Conservation (phyloP, 202 grass and related monocot genomes). For the Schoenoplectus tabernaemontani region DNA sequence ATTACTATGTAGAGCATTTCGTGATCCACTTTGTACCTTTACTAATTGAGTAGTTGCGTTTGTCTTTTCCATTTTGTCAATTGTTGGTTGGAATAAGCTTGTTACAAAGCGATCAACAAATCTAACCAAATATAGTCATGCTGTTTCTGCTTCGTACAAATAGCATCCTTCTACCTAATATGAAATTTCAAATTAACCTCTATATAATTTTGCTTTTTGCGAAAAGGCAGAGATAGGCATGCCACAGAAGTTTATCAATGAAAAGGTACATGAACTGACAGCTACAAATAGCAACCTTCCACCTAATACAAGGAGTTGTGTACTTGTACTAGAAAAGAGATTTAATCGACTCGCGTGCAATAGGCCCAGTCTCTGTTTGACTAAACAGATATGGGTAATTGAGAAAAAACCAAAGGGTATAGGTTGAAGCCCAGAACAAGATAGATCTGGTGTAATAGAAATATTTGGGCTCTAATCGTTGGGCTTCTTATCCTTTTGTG, state of each 20-base stretch:
- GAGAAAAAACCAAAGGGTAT: background rate
- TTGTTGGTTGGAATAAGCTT: background rate
- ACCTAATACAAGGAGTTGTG: background rate
- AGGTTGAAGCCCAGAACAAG: background rate
- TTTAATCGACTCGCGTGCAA: background rate
- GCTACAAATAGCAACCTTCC: background rate
- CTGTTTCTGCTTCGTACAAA: background rate
- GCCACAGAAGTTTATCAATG: background rate
- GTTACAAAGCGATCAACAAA: background rate
- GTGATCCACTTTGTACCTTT: background rate
- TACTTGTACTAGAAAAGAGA: background rate
- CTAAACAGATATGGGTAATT: background rate
- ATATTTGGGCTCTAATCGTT: background rate
- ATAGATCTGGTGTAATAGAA: background rate
- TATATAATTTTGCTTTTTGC: background rate
- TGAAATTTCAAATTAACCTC: no score
- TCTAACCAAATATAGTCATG: no score
- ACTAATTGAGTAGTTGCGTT: background rate
- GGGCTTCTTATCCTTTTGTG: background rate
- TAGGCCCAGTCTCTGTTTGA: no score
- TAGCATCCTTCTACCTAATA: background rate
- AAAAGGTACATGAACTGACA: background rate
- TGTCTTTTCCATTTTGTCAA: constrained; percentile 5
- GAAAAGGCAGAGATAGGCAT: background rate
- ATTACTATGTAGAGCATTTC: background rate